These are phyloP conservation scores for Canna indica DNA, from an alignment of 176 grass and related monocot species.

Conservation along the genomic window DNA sequence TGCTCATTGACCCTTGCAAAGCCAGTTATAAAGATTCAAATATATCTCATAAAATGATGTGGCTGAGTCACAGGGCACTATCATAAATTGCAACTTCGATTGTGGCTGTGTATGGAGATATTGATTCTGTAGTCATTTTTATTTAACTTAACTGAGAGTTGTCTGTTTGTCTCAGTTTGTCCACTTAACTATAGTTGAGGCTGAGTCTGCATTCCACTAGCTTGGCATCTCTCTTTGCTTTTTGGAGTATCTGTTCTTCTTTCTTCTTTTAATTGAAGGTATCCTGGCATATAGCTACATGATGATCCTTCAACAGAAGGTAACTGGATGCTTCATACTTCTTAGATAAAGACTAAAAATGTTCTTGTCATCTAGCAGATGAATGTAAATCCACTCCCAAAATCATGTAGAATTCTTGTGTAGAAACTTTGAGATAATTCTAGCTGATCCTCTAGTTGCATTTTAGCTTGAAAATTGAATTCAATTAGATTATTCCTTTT, in stretches of 20 bases:
- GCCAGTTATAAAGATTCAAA: not conserved
- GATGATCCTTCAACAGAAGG: not conserved
- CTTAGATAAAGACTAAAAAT: not conserved
- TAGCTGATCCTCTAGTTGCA: no score
- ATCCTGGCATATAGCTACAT: not conserved
- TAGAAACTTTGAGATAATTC: no score
- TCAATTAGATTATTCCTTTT: no score
- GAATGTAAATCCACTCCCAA: no score
- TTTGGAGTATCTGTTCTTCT: not conserved
- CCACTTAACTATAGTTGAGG: not conserved
- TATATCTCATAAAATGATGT: not conserved
- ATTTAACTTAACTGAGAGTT: not conserved
- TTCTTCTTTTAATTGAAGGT: not conserved
- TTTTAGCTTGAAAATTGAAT: no score
- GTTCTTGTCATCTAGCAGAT: not conserved
- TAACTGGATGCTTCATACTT: not conserved
- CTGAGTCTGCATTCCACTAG: conserved; percentile 4
- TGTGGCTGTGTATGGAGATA: not conserved
- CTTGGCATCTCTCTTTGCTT: conserved; percentile 6
- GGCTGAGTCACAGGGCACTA: not conserved
- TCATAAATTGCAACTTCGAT: not conserved
- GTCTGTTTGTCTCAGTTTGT: not conserved
- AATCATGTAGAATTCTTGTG: no score
- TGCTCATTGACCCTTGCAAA: not conserved
- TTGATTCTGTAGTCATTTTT: not conserved